Percentiles rank a stretch among this genome's conserved stretches.
Evolutionary conservation across 2,329 filamentous ascomycete genomes (phyloP).

Genomic region (Ophiostoma sp.): DNA sequence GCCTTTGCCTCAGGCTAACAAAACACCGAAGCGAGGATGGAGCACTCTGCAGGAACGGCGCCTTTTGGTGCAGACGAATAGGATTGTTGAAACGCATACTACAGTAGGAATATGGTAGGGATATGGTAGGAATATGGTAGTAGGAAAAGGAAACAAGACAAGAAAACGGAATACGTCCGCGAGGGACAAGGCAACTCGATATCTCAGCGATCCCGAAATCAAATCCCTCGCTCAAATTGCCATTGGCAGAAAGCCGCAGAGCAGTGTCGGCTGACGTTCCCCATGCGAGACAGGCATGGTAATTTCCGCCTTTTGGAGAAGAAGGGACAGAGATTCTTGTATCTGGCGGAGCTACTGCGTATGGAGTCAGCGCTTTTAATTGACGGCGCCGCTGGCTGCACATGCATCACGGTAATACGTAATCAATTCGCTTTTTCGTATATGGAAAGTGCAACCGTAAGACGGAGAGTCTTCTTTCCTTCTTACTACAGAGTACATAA

Average conservation of each 20-base stretch:
- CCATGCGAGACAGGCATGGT: background rate
- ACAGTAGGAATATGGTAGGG: too few relatives aligned
- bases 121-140: too few relatives aligned
- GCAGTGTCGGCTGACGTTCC: background rate
- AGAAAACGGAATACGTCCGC: background rate
- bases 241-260: background rate
- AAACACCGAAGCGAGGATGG: background rate
- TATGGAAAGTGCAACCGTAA: slow-evolving; percentile 16
- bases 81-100: background rate
- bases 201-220: background rate
- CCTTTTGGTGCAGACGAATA: background rate
- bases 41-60: slow-evolving; percentile 13
- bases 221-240: slow-evolving; percentile 3
- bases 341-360: background rate
- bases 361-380: background rate
- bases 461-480: slow-evolving; percentile 22
- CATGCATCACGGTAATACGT: slow-evolving; percentile 1
- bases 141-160: background rate
- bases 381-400: background rate
- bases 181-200: background rate
- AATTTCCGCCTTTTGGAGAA: slow-evolving; percentile 11
- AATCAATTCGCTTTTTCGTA: background rate
- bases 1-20: slow-evolving; percentile 5
- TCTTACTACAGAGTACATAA: background rate
- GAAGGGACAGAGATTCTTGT: background rate